phyloP scores from a whole-genome alignment of 1,139 yeast species.

The Nadsonia commutata region DNA sequence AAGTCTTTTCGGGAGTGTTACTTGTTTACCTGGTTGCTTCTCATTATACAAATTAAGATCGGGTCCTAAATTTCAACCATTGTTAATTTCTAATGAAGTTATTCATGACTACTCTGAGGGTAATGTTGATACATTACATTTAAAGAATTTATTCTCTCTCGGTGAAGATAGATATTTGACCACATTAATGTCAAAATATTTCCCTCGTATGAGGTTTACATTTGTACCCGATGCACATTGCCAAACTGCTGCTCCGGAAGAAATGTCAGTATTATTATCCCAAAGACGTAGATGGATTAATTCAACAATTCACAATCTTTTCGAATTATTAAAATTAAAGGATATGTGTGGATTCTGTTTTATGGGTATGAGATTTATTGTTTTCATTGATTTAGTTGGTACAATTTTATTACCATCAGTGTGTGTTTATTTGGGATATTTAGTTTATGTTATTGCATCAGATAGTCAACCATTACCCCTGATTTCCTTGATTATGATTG shows the following conservation, averaged over 20 bases:
- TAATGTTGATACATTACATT: conserved; percentile 22
- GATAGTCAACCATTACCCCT: conserved; percentile 20
- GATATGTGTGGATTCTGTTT: conserved; percentile 26
- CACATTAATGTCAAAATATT: conserved; percentile 22
- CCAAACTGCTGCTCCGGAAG: conserved; percentile 23
- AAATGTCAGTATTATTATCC: conserved; percentile 21
- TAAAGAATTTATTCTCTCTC: conserved; percentile 23
- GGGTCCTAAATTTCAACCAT: conserved; percentile 24
- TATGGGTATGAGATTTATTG: conserved; percentile 24
- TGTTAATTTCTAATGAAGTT: conserved; percentile 22
- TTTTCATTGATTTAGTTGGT: conserved; percentile 23
- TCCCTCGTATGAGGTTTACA: conserved; percentile 18
- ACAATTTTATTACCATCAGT: conserved; percentile 25
- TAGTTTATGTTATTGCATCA: conserved; percentile 22
- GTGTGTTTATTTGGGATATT: conserved; percentile 21
- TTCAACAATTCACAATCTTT: conserved; percentile 25
- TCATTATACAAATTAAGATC: conserved; percentile 22
- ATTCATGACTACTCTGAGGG: conserved; percentile 22
- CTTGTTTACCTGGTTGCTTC: conserved; percentile 28
- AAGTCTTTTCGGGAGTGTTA: conserved; percentile 24
- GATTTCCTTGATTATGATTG: conserved; percentile 23
- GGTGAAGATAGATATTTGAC: conserved; percentile 27
- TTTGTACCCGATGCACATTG: conserved; percentile 24
- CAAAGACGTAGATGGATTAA: conserved; percentile 28
- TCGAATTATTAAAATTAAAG: conserved; percentile 20